Evolutionary conservation across 1,284 basidiomycete genomes (phyloP).

Genomic region (Naganishia cerealis): DNA sequence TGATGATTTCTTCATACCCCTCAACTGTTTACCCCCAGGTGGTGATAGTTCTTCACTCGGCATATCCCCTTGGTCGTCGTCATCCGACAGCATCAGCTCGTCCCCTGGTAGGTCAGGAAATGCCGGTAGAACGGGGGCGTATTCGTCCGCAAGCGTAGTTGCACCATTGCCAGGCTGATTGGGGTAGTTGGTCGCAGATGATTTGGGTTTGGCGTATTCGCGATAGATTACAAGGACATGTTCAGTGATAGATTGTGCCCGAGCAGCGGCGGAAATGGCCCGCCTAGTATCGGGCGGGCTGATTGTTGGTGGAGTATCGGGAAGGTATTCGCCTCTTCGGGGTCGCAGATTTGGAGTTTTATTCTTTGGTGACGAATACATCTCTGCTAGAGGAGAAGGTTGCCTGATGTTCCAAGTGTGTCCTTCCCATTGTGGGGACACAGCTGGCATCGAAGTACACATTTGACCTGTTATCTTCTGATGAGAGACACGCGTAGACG

Average conservation of each 20-base stretch:
- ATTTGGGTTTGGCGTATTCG: constrained; percentile 20
- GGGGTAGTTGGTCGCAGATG: background rate
- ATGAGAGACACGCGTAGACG: background rate
- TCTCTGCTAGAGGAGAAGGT: background rate
- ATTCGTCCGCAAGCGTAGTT: background rate
- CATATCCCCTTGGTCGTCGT: background rate
- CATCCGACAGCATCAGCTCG: constrained; percentile 12
- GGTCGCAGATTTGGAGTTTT: constrained; percentile 7
- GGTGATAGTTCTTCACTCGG: background rate
- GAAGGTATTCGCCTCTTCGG: constrained; percentile 1
- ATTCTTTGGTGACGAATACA: background rate
- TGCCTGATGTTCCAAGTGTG: background rate
- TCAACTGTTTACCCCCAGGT: background rate
- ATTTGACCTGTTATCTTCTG: background rate
- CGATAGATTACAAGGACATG: constrained; percentile 19
- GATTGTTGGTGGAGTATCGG: background rate
- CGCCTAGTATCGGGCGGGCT: constrained; percentile 7
- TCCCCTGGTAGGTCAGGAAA: constrained; percentile 23
- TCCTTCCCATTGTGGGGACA: background rate
- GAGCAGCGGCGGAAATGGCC: constrained; percentile 21
- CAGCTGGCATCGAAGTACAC: background rate
- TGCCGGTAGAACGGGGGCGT: constrained; percentile 17
- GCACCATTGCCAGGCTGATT: background rate
- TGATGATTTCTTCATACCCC: constrained; percentile 4
- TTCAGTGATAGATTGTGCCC: constrained; percentile 22